phyloP scores from a whole-genome alignment of 352 stramenopile species.

The Phytophthora quininea region DNA sequence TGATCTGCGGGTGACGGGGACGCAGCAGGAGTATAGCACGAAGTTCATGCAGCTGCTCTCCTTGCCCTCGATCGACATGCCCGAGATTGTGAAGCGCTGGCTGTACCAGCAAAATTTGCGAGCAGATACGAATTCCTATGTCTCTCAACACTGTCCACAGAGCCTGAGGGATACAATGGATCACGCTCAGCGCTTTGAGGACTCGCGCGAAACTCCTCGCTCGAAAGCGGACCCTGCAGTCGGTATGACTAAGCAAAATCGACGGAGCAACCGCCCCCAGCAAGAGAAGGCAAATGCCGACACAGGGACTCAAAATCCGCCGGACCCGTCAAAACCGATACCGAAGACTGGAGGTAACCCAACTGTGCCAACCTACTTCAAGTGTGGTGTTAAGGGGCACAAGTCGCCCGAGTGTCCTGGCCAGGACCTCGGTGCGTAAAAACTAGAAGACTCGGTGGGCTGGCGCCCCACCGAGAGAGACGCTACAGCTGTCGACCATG shows the following conservation, averaged over 20 bases:
- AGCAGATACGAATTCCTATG: constrained; percentile 1
- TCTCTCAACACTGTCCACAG: constrained; percentile 1
- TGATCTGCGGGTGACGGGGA: background rate
- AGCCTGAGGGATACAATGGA: constrained; percentile 6
- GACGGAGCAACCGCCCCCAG: background rate
- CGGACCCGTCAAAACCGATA: background rate
- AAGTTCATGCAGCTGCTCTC: constrained; percentile 93
- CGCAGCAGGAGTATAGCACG: constrained; percentile 43
- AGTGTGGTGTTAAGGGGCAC: constrained; percentile 7
- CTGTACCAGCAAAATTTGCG: constrained; percentile 13
- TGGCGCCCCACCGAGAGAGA: constrained; percentile 8
- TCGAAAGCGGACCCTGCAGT: background rate
- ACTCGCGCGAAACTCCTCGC: background rate
- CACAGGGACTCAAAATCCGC: background rate
- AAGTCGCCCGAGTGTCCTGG: constrained; percentile 3
- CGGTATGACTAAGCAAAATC: background rate
- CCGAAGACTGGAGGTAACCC: background rate
- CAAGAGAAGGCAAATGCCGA: background rate
- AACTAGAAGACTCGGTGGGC: constrained; percentile 7
- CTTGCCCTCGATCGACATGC: constrained; percentile 68
- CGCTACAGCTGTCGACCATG: constrained; percentile 7
- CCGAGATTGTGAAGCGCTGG: constrained; percentile 19
- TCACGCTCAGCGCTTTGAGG: constrained; percentile 6
- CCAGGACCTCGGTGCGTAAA: background rate
- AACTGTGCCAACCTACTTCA: constrained; percentile 2